These are phyloP conservation scores for Margaritispora aquatica DNA, from an alignment of 495 filamentous ascomycete species.

Conservation along the genomic window DNA sequence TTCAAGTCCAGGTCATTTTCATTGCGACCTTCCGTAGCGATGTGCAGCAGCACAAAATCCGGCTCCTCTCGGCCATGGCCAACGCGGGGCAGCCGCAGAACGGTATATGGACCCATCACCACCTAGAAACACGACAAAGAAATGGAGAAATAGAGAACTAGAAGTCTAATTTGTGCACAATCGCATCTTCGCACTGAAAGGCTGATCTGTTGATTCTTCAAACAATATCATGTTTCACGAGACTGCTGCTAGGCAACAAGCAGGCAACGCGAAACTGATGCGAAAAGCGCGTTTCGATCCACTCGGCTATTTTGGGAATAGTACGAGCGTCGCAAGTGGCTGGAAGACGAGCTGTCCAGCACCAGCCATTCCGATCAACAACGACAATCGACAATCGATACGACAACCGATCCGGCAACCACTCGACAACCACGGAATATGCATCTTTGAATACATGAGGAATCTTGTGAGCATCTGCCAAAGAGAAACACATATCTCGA, in stretches of 20 bases:
- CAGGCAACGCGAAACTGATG: slow-evolving; percentile 6
- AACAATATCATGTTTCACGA: too few species aligned
- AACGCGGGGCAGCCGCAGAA: slow-evolving; percentile 38
- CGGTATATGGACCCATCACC: neutral
- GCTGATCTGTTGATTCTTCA: too few species aligned
- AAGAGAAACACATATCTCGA: neutral
- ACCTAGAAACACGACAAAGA: too few species aligned
- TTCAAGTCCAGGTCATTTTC: slow-evolving; percentile 53
- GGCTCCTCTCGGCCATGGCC: slow-evolving; percentile 34
- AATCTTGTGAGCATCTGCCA: neutral
- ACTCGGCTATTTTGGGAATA: neutral
- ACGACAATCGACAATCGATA: slow-evolving; percentile 1
- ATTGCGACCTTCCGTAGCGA: slow-evolving; percentile 34
- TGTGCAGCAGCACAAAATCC: slow-evolving; percentile 52
- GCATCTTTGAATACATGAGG: neutral
- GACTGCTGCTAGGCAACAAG: neutral
- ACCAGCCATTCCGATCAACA: neutral
- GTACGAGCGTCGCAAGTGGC: neutral
- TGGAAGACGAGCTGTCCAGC: neutral
- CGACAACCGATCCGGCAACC: neutral
- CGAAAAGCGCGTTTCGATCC: neutral
- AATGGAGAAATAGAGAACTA: too few species aligned
- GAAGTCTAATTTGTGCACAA: too few species aligned
- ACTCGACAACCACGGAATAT: neutral
- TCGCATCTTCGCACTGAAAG: too few species aligned